phyloP scores from a whole-genome alignment of 2,329 filamentous ascomycete species.

The Clonostachys rhizophaga region DNA sequence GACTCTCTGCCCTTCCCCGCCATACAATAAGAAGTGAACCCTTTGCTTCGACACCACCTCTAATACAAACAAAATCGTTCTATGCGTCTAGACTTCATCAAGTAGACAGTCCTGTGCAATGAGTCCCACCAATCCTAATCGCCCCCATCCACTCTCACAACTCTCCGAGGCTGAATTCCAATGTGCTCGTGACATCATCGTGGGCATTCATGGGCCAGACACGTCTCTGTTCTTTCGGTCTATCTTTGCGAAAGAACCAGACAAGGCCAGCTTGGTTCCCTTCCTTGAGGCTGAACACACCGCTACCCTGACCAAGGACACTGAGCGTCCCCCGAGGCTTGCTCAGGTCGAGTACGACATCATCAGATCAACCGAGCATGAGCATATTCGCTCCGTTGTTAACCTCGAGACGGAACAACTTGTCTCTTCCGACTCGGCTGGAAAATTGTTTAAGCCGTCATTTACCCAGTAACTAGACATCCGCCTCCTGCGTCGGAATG shows the following conservation, averaged over 20 bases:
- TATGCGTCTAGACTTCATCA: too few species aligned
- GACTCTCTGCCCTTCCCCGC: too few species aligned
- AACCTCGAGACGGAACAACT: constrained; percentile 25
- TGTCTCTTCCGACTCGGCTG: constrained; percentile 13
- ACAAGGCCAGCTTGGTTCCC: constrained; percentile 50
- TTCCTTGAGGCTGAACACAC: constrained; percentile 60
- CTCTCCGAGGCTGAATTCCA: constrained; percentile 45
- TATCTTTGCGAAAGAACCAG: constrained; percentile 59
- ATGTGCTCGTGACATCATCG: constrained; percentile 36
- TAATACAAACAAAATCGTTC: too few species aligned
- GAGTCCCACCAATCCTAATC: too few species aligned
- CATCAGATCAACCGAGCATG: constrained; percentile 19
- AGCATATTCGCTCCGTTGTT: constrained; percentile 30
- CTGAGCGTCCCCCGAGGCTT: constrained; percentile 37
- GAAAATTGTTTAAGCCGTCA: constrained; percentile 25
- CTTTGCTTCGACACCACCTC: too few species aligned
- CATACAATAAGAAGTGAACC: too few species aligned
- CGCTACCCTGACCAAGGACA: constrained; percentile 35
- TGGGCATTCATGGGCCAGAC: constrained; percentile 19
- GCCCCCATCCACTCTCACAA: constrained; percentile 40
- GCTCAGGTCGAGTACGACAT: constrained; percentile 40
- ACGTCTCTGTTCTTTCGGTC: constrained; percentile 42
- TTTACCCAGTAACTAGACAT: constrained; percentile 19
- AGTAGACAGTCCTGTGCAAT: too few species aligned
- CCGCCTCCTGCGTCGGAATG: background rate